Base-by-base conservation (phyloP, 495 filamentous ascomycete species). In the Podospora comata region DNA sequence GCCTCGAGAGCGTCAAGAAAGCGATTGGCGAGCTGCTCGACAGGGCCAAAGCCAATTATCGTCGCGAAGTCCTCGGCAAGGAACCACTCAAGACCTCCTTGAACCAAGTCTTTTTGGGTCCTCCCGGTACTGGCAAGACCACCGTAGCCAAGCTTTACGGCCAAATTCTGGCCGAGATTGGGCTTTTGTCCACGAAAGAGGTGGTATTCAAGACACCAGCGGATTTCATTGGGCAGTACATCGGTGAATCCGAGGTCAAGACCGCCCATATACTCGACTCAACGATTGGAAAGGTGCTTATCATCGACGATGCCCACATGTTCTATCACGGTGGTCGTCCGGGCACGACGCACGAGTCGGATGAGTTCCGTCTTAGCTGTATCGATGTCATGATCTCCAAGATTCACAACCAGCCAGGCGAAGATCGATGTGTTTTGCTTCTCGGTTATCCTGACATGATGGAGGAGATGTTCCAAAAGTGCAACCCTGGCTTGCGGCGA, bases 41-140 rank as follows among this genome's bases (percentile, higher is more conserved):
- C 58, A 79, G 76, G 20, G 79, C 90, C 55, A 67, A 82, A 56
- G 76, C 68, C 2, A 89, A 92, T 69, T 91, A 91, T 71, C 64
- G 81, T 2, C 76, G 87, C 0, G 89, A 92, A 66, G 67, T 91
- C 6, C 69, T 83, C 18, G 89, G 90, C 65, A 74, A 88, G 65
- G 78, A 81, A 0, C 70, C 82, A 4, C 71, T 91, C 4, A 75
- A 87, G 32, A 84, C 83, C 39, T 86, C 81, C 3, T 78, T 93
- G 0, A 92, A 93, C 71, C 79, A 82, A 19, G 85, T 92, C 34
- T 91, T 93, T 66, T 70, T 90, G 0, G 90, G 90, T 6, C 84
- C 83, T 27, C 90, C 89, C 0, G 90, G 91, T 23, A 93, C 90
- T 0, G 90, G 91, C 1, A 94, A 93, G 75, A 93, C 90, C 0